These are phyloP conservation scores for Pleoardoris graminearum DNA, from an alignment of 2,329 filamentous ascomycete species.

Conservation along the genomic window DNA sequence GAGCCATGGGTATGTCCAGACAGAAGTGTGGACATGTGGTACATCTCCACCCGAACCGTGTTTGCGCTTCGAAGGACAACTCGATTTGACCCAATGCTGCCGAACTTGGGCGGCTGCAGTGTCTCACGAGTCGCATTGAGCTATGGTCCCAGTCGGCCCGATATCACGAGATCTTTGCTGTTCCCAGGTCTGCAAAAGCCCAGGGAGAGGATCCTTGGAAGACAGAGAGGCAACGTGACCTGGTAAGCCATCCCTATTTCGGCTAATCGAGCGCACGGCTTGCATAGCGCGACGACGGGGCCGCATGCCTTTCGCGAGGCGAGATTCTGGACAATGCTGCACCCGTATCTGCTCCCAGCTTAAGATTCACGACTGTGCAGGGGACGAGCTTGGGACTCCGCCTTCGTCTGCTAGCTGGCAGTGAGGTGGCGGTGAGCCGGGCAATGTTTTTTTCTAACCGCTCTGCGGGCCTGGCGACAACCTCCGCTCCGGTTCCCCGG, in stretches of 20 bases:
- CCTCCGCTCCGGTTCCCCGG: too few relatives aligned
- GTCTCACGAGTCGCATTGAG: background rate
- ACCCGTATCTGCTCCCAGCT: too few relatives aligned
- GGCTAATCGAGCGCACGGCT: background rate
- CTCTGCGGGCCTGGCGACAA: too few relatives aligned
- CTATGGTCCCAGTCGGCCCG: background rate
- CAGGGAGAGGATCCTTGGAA: too few relatives aligned
- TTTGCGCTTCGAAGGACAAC: too few relatives aligned
- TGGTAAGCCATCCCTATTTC: background rate
- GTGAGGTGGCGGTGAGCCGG: background rate
- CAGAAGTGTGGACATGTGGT: too few relatives aligned
- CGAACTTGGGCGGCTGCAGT: background rate
- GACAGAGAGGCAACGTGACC: slow-evolving; percentile 3
- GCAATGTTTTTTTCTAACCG: too few relatives aligned
- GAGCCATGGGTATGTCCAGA: too few relatives aligned
- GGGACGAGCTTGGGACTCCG: slow-evolving; percentile 2
- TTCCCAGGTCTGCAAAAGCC: background rate
- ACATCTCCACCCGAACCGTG: too few relatives aligned
- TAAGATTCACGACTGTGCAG: background rate
- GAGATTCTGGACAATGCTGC: too few relatives aligned
- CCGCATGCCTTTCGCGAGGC: background rate
- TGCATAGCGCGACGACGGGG: background rate
- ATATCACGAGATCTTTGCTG: too few relatives aligned
- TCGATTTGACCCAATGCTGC: too few relatives aligned
- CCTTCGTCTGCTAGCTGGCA: slow-evolving; percentile 2